Percentiles rank a stretch among this genome's conserved stretches.
Conservation (phyloP, 169 alveolate genomes). For the Cryptosporidium ryanae region DNA sequence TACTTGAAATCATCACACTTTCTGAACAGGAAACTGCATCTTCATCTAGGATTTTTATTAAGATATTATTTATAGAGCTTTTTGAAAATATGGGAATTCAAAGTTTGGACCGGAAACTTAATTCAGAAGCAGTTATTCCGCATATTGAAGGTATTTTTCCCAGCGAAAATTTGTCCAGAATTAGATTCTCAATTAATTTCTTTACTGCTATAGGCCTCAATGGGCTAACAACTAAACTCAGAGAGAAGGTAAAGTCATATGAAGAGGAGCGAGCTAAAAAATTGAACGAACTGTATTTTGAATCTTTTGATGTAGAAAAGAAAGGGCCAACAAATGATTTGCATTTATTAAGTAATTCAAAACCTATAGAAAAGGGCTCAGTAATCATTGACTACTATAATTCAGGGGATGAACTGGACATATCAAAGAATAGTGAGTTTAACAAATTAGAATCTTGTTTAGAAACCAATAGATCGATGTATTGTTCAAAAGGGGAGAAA, state of each 20-base stretch:
- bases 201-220: constrained; percentile 98
- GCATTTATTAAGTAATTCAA: too few species aligned
- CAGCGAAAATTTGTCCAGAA: constrained; percentile 92
- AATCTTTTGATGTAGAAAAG: constrained; percentile 4
- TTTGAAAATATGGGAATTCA: constrained; percentile 89
- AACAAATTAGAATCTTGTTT: too few species aligned
- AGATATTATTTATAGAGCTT: constrained; percentile 93
- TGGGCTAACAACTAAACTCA: constrained; percentile 92
- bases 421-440: too few species aligned
- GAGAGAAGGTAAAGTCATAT: constrained; percentile 84
- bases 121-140: constrained; percentile 88
- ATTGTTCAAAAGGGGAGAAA: too few species aligned
- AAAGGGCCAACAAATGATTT: neutral
- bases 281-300: constrained; percentile 11
- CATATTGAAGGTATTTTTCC: constrained; percentile 93
- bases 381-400: too few species aligned
- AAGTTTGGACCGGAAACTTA: constrained; percentile 81
- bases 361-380: too few species aligned
- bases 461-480: too few species aligned
- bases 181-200: constrained; percentile 96
- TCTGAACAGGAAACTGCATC: constrained; percentile 98
- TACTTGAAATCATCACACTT: constrained; percentile 89
- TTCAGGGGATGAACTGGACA: too few species aligned
- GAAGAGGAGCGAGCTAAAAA: constrained; percentile 48
- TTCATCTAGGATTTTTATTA: constrained; percentile 95